phyloP scores from a whole-genome alignment of 2,329 filamentous ascomycete species.

The Monosporascus sp. region DNA sequence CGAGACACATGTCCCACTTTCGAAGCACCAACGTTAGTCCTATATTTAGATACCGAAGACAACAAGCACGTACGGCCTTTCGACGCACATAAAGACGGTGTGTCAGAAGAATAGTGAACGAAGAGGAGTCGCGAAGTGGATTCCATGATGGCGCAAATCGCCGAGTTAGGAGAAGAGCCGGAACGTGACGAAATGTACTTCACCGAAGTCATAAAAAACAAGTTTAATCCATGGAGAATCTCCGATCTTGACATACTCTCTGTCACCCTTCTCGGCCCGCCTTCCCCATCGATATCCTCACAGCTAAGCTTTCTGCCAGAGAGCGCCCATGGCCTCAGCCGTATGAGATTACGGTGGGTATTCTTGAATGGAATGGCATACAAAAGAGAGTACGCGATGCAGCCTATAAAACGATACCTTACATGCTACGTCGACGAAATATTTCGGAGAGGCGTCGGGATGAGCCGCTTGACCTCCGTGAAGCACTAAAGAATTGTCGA shows the following conservation, averaged over 20 bases:
- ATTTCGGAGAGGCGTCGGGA: neutral
- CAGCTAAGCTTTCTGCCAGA: neutral
- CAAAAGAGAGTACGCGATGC: slow-evolving; percentile 11
- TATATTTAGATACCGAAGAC: slow-evolving; percentile 49
- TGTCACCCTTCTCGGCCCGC: slow-evolving; percentile 26
- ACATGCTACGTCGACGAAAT: slow-evolving; percentile 22
- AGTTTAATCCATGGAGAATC: slow-evolving; percentile 32
- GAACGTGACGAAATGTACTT: slow-evolving; percentile 7
- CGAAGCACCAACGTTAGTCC: slow-evolving; percentile 36
- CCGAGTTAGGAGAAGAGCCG: slow-evolving; percentile 24
- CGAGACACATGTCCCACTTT: slow-evolving; percentile 11
- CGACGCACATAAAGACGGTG: slow-evolving; percentile 31
- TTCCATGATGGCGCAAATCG: slow-evolving; percentile 21
- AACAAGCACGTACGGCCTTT: slow-evolving; percentile 37
- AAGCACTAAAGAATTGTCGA: slow-evolving; percentile 5
- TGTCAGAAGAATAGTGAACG: neutral
- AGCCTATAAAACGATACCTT: slow-evolving; percentile 13
- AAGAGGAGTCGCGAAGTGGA: slow-evolving; percentile 24
- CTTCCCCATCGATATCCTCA: neutral
- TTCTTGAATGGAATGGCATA: slow-evolving; percentile 24
- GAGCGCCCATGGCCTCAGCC: neutral
- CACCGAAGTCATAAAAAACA: slow-evolving; percentile 3
- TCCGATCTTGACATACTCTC: slow-evolving; percentile 38
- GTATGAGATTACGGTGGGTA: neutral
- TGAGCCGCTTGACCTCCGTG: slow-evolving; percentile 1